Percentiles rank a stretch among this genome's conserved stretches.
Evolutionary conservation across 176 grass and related monocot species (phyloP).

Genomic region (Poa pratensis): DNA sequence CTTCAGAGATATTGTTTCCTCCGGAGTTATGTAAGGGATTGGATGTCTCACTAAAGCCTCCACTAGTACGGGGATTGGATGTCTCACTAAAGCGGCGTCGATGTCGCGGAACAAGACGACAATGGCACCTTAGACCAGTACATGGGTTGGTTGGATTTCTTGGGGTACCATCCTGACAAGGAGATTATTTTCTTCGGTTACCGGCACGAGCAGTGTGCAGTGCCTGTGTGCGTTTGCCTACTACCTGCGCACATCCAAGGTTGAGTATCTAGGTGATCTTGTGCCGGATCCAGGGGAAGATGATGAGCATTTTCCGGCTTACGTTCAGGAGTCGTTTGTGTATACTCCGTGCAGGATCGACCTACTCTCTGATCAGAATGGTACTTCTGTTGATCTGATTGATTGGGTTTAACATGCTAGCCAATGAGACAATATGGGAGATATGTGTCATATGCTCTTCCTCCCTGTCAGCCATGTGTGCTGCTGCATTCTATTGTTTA

Average conservation of each 20-base stretch:
- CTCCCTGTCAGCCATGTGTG: not conserved
- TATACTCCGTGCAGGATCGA: not conserved
- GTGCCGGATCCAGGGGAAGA: no score
- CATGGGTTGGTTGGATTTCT: conserved; percentile 17
- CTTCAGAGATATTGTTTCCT: no score
- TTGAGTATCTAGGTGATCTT: conserved; percentile 12
- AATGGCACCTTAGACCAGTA: not conserved
- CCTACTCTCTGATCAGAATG: not conserved
- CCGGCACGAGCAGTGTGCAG: not conserved
- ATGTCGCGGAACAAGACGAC: not conserved
- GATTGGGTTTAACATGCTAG: not conserved
- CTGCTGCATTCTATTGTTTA: not conserved
- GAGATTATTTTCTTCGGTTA: not conserved
- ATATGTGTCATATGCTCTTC: not conserved
- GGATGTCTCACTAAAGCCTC: no score
- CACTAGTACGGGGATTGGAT: no score
- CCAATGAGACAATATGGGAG: not conserved
- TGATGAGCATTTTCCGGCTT: not conserved
- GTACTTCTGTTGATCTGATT: not conserved
- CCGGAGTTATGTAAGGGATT: no score
- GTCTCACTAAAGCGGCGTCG: no score
- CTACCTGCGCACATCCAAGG: not conserved
- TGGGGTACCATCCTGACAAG: conserved; percentile 9
- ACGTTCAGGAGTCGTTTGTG: not conserved
- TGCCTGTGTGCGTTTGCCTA: not conserved